phyloP scores from a whole-genome alignment of 2,329 filamentous ascomycete species.

The Scedosporium aurantiacum region DNA sequence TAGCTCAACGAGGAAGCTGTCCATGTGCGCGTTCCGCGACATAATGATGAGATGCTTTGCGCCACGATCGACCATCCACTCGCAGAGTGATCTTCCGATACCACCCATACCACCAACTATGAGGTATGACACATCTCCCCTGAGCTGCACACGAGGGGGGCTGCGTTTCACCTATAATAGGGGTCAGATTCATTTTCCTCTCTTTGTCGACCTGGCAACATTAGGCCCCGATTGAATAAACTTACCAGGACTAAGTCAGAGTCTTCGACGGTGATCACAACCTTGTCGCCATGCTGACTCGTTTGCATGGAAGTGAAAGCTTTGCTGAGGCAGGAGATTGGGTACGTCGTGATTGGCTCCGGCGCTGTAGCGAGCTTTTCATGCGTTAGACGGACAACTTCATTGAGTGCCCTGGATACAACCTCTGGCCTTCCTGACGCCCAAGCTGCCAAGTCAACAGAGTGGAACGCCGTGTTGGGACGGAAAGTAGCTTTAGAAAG shows the following conservation, averaged over 20 bases:
- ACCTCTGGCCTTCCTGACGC: not conserved
- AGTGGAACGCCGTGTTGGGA: slow-evolving; percentile 26
- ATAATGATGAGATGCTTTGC: slow-evolving; percentile 19
- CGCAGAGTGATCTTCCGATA: slow-evolving; percentile 12
- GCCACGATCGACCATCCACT: slow-evolving; percentile 11
- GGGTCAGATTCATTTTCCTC: no score
- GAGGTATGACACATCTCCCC: slow-evolving; percentile 11
- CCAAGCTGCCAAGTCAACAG: slow-evolving; percentile 23
- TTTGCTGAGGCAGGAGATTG: slow-evolving; percentile 10
- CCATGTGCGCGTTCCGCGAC: slow-evolving; percentile 10
- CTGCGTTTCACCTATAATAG: no score
- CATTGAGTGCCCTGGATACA: not conserved
- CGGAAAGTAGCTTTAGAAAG: slow-evolving; percentile 25
- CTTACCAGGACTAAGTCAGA: slow-evolving; percentile 5
- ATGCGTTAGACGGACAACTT: not conserved
- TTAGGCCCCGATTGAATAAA: no score
- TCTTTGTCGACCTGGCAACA: no score
- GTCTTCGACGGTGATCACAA: slow-evolving; percentile 8
- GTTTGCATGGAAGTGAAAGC: slow-evolving; percentile 8
- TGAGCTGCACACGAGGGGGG: not conserved
- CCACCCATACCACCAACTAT: slow-evolving; percentile 16
- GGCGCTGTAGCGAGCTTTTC: slow-evolving; percentile 10
- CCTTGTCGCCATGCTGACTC: slow-evolving; percentile 12
- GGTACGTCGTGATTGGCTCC: slow-evolving; percentile 10
- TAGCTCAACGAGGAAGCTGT: no score